Evolutionary conservation across 768 basidiomycete species (phyloP).

Genomic region (Mycena chlorophos): DNA sequence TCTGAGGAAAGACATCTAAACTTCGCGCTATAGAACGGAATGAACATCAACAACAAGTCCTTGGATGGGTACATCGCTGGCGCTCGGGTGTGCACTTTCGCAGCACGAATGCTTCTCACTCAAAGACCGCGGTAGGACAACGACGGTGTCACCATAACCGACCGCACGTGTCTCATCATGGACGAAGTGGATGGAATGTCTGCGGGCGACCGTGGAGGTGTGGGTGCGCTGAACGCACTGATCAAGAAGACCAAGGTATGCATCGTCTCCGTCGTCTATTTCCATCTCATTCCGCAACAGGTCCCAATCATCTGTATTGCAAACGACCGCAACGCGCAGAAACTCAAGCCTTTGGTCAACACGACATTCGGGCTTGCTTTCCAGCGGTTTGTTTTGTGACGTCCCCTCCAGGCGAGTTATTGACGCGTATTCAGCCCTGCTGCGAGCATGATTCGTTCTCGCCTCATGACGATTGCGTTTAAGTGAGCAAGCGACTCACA

Average conservation of each 20-base stretch:
- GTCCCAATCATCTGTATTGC: conserved; percentile 98
- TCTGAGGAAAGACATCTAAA: neutral
- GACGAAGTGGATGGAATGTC: conserved; percentile 99
- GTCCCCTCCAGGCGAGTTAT: neutral
- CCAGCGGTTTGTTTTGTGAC: conserved; percentile 54
- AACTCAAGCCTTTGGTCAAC: conserved; percentile 79
- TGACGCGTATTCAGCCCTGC: conserved; percentile 59
- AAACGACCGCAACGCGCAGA: conserved; percentile 84
- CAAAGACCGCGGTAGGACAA: conserved; percentile 41
- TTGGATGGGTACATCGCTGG: conserved; percentile 84
- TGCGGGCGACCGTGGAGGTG: conserved; percentile 93
- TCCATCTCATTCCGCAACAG: conserved; percentile 38
- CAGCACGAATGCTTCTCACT: neutral
- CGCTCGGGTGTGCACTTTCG: conserved; percentile 39
- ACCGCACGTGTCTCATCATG: conserved; percentile 91
- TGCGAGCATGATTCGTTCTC: conserved; percentile 73
- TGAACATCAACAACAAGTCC: conserved; percentile 87
- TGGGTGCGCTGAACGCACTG: conserved; percentile 86
- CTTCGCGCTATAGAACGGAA: conserved; percentile 58
- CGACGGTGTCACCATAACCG: conserved; percentile 77
- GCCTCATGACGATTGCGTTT: conserved; percentile 85
- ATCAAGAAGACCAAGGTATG: conserved; percentile 91
- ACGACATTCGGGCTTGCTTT: conserved; percentile 80
- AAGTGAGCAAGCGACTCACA: conserved; percentile 56
- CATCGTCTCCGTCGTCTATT: conserved; percentile 6